phyloP scores from a whole-genome alignment of 768 basidiomycete species.

The Lactifluus hygrophoroides region DNA sequence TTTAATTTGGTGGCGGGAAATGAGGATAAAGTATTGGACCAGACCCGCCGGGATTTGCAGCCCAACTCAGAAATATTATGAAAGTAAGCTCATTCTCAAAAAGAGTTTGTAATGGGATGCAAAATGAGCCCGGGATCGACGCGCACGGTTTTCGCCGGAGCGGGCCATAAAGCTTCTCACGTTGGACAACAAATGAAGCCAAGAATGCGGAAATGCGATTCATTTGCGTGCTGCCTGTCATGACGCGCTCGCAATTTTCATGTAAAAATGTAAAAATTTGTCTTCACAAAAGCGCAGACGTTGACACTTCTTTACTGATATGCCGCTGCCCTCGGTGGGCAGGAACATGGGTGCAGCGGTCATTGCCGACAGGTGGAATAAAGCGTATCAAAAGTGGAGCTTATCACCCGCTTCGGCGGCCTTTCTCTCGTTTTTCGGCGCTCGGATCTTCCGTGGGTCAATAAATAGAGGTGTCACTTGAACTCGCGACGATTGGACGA shows the following conservation, averaged over 20 bases:
- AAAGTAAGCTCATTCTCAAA: background rate
- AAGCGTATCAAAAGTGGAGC: background rate
- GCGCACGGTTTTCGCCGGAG: background rate
- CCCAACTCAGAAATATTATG: background rate
- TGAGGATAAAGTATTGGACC: background rate
- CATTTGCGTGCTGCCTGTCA: background rate
- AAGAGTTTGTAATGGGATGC: background rate
- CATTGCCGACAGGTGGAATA: background rate
- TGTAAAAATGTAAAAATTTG: background rate
- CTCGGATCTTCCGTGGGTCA: background rate
- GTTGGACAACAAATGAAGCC: slow-evolving; percentile 2
- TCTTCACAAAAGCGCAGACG: background rate
- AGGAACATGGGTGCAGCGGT: background rate
- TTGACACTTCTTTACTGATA: background rate
- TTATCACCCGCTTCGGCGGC: background rate
- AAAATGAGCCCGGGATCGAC: slow-evolving; percentile 9
- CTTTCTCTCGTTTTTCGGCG: background rate
- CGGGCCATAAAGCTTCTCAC: background rate
- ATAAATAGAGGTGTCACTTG: background rate
- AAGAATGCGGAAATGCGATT: background rate
- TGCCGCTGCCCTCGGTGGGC: background rate
- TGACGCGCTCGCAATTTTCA: background rate
- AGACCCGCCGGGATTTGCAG: background rate
- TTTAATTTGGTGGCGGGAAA: background rate
- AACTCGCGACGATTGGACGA: background rate